Evolutionary conservation across 148 eudicot species (phyloP), one percentile per base, ranked within the genome.

Genomic region (Vaccinium vitisidaea): DNA sequence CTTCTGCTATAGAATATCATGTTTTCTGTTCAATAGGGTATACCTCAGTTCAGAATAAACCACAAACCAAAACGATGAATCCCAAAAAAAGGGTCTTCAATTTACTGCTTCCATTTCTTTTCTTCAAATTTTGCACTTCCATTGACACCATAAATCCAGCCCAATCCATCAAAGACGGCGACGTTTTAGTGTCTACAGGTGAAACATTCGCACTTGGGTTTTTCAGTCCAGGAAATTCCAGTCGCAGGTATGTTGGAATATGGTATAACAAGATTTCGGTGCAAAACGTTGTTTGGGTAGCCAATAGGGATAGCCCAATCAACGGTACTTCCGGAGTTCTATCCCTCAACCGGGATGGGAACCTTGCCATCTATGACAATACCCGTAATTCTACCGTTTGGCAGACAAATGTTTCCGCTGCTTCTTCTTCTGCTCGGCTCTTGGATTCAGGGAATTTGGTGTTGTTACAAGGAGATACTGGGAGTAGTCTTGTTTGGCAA

Each of bases 231-330:
- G 43, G 43, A 39, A 39, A 39, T 39, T 39, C 43, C 43, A 30
- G 1, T 21, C 56, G 48, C 16, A 50, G 36, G 27, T 87, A 87
- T 48, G 36, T 87, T 4, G 89, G 86, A 61, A 84, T 84, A 27
- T 84, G 88, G 84, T 87, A 80, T 74, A 39, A 82, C 14, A 84
- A 77, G 48, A 39, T 78, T 39, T 19, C 79, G 0, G 52, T 3
- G 6, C 43, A 2, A 39, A 39, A 4, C 43, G 5, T 39, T 39
- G 43, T 39, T 39, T 39, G 43, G 43, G 43, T 39, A 39, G 43
- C 43, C 43, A 39, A 39, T 39, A 39, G 43, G 43, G 43, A 39
- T 39, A 39, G 43, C 43, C 43, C 43, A 39, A 39, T 39, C 43
- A 39, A 39, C 5, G 43, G 43, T 39, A 39, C 43, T 39, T 39